These are phyloP conservation scores for Phaeosphaeriaceae sp. DNA, from an alignment of 2,329 filamentous ascomycete species.

Conservation along the genomic window DNA sequence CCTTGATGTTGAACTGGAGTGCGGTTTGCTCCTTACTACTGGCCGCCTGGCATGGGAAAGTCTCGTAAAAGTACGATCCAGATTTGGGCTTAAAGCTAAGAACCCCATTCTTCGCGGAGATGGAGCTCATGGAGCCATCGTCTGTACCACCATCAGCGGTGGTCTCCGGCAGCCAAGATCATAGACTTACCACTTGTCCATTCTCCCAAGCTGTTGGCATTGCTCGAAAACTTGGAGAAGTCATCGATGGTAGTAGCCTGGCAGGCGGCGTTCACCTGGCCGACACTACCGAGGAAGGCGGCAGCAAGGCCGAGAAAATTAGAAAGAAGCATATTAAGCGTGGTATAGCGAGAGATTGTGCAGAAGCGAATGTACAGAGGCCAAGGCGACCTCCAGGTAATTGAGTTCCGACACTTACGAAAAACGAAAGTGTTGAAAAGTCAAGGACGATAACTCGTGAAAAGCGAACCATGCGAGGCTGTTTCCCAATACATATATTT, in stretches of 20 bases:
- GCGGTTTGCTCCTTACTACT: constrained; percentile 56
- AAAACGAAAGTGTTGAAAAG: constrained; percentile 20
- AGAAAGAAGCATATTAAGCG: constrained; percentile 37
- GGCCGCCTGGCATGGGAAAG: constrained; percentile 57
- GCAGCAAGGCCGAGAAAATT: constrained; percentile 43
- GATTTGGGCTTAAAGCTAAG: constrained; percentile 60
- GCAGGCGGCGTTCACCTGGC: constrained; percentile 43
- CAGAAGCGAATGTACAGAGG: constrained; percentile 50
- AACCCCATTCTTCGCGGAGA: constrained; percentile 52
- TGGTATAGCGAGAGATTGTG: constrained; percentile 33
- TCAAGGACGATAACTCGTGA: constrained; percentile 32
- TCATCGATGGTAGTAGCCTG: constrained; percentile 47
- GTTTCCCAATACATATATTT: constrained; percentile 33
- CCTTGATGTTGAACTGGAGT: constrained; percentile 57
- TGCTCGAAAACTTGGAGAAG: constrained; percentile 47
- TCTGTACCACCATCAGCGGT: constrained; percentile 47
- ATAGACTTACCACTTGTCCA: constrained; percentile 45
- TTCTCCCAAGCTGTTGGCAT: constrained; percentile 43
- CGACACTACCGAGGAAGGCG: constrained; percentile 33
- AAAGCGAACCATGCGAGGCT: constrained; percentile 8
- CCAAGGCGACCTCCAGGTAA: constrained; percentile 35
- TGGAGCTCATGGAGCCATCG: constrained; percentile 57
- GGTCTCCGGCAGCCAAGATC: no score
- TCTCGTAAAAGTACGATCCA: constrained; percentile 63
- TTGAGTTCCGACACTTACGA: constrained; percentile 22